Percentiles rank a stretch among this genome's conserved stretches.
Conservation (phyloP, 805 yeast genomes). For the Komagataella kurtzmanii region DNA sequence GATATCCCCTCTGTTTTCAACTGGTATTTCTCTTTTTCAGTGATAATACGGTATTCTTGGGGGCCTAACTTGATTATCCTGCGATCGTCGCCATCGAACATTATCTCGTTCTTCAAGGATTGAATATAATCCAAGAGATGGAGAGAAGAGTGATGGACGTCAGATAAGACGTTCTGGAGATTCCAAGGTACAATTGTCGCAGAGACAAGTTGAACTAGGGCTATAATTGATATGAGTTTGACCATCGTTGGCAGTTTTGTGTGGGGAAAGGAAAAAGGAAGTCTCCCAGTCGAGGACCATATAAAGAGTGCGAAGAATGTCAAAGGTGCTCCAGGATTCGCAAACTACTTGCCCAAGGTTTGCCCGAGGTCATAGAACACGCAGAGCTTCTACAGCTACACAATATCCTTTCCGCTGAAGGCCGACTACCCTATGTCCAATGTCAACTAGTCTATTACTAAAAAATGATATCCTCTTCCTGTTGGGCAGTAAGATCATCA, state of each 20-base stretch:
- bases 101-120: neutral
- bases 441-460: constrained; percentile 5
- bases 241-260: neutral
- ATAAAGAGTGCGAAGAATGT: neutral
- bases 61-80: neutral
- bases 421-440: neutral
- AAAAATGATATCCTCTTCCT: constrained; percentile 25
- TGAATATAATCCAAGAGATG: neutral
- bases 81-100: neutral
- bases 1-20: constrained; percentile 29
- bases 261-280: neutral
- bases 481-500: constrained; percentile 16
- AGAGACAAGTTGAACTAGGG: neutral
- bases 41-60: constrained; percentile 4
- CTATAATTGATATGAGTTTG: neutral
- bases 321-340: neutral
- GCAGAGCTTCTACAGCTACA: neutral
- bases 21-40: constrained; percentile 22
- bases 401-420: neutral
- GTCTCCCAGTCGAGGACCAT: neutral
- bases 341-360: neutral
- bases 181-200: neutral
- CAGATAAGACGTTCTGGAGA: neutral
- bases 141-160: neutral
- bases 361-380: neutral